Evolutionary conservation across 768 basidiomycete species (phyloP), one percentile per base, ranked within the genome.

Genomic region (Mycena alexandri): DNA sequence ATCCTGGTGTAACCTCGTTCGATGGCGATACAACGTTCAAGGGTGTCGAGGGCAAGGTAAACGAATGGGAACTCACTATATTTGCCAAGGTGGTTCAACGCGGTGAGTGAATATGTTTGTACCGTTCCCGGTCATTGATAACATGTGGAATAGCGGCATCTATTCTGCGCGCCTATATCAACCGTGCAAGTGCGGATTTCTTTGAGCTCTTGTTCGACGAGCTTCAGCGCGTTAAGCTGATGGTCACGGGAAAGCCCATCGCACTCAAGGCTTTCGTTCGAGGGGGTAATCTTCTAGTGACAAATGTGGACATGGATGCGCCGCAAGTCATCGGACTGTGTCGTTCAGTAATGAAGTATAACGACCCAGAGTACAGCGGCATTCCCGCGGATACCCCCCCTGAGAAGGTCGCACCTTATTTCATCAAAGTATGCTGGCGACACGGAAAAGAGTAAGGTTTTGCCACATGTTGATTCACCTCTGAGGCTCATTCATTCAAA

Each of bases 31-130:
- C 55, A 17, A 66, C 65, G 3, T 66, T 7, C 57, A 59, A 59
- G 14, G 48, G 64, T 16, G 42, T 65, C 16, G 57, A 52, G 52
- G 57, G 52, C 11, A 48, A 61, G 12, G 0, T 66, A 8, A 66
- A 66, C 43, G 65, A 66, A 19, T 57, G 54, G 54, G 63, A 65
- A 21, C 47, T 65, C 5, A 52, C n/a, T 19, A 58, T 65, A 41
- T 60, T 59, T 22, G 56, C 38, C 2, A 66, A 60, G 42, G 29
- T 48, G 1, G 47, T 60, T 9, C 65, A 66, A 25, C 55, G 55
- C 4, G 55, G 63, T 65, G 3, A 41, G 57, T 59, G n/a, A n/a
- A n/a, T n/a, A 48, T 22, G 16, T 52, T 42, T 14, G 10, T 29
- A 25, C 22, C 21, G n/a, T 50, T 25, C 47, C n/a, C 3, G 53